Percentiles rank a stretch among this genome's conserved stretches.
Conservation (phyloP, 176 grass and related monocot genomes). For the Avena insularis region DNA sequence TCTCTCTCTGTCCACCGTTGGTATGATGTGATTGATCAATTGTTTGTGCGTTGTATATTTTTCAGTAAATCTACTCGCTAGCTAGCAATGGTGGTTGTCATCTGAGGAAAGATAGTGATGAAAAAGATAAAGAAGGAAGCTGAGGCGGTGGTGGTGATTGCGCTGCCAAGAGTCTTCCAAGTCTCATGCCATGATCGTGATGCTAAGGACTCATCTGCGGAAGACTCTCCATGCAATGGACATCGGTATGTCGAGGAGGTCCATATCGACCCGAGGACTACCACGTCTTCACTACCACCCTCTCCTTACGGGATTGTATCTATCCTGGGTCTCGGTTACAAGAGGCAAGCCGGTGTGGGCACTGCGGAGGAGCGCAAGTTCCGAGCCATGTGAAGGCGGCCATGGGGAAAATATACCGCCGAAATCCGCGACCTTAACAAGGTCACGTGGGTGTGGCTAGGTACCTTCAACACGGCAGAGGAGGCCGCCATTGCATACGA, state of each 20-base stretch:
- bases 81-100: constrained; percentile 1
- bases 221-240: constrained; percentile 25
- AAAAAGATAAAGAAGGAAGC: neutral
- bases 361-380: constrained; percentile 29
- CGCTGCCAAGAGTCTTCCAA: neutral
- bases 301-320: neutral
- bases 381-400: constrained; percentile 44
- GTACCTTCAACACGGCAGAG: constrained; percentile 86
- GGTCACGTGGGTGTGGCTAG: constrained; percentile 62
- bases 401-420: constrained; percentile 62
- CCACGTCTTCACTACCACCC: neutral
- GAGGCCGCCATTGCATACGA: constrained; percentile 80
- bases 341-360: neutral
- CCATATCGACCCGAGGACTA: constrained; percentile 2
- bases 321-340: neutral
- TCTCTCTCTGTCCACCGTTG: too few species aligned
- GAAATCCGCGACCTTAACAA: constrained; percentile 67
- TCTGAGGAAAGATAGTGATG: neutral
- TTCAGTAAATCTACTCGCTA: neutral
- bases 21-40: neutral
- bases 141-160: too few species aligned
- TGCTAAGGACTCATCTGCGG: constrained; percentile 56
- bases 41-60: neutral
- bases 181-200: constrained; percentile 46
- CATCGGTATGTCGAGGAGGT: constrained; percentile 51